Base-by-base conservation (phyloP, 1,139 yeast species). In the Geotrichum carabidarum region DNA sequence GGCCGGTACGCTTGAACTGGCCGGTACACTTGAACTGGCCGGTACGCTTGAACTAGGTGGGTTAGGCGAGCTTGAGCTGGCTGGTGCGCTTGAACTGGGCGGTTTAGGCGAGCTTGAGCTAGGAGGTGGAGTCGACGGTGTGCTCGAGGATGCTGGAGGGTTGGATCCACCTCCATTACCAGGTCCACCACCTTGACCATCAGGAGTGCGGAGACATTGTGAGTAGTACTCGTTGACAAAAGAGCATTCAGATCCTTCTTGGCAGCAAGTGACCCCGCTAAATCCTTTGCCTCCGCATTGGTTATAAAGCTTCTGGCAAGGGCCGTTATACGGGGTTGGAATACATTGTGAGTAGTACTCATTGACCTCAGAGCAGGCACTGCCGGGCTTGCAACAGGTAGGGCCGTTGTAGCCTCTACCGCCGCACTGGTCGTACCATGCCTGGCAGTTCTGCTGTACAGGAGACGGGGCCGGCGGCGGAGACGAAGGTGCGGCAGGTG, bases 361-460 rank as follows among this genome's bases (percentile, higher is more conserved):
- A 14, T 17, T n/a, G 14, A 34, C 18, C n/a, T 8, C 5, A 9
- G 31, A 8, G 30, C 56, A 53, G 6, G 15, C n/a, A 11, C 48
- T 18, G 31, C 56, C 56, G 8, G 31, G 14, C 4, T 36, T 17
- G 38, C 56, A 53, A 34, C 56, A 53, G 17, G 51, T 53, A 15
- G 48, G n/a, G 9, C 56, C 56, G 4, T 14, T 30, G 50, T 43
- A 53, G 8, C 34, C 8, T 14, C 9, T 31, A 12, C 56, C 56
- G 2, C 56, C 56, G n/a, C 56, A 53, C 22, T 53, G 56, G 22
- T 53, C 56, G 22, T 51, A 53, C 48, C 48, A 36, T 8, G 12
- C 2, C 12, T 34, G 52, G 15, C 56, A 53, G 7, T 31, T n/a
- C n/a, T 22, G 9, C 8, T 12, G 14, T 8, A 27, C 32, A 3